Evolutionary conservation across 345 rosid genomes (phyloP), one percentile per base, ranked within the genome.

Genomic region (Carallia brachiata): DNA sequence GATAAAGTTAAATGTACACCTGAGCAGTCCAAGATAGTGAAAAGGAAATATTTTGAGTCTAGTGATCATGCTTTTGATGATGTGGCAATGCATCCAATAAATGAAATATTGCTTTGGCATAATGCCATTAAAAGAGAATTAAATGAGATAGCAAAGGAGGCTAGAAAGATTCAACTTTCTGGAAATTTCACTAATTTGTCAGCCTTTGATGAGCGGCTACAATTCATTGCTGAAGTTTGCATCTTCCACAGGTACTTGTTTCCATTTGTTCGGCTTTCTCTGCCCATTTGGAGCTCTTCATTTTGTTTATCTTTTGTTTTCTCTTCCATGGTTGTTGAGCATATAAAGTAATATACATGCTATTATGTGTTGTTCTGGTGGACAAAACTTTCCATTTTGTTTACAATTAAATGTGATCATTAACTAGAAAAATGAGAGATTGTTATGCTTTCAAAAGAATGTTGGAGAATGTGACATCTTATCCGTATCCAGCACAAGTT

Each of bases 171-270:
- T 69, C 92, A 85, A 79, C 80, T 78, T 71, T 87, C 86, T 73
- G 96, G 91, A 70, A 88, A 91, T 78, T 90, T 88, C 76, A 80
- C 82, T 16, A 81, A 90, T 83, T 69, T 91, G 55, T 82, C 94
- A 57, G 83, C 82, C 77, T 93, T 93, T 73, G 85, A 91, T 71
- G 92, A 89, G 76, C 87, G 92, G 61, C 78, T 91, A 73, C 94
- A 93, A 77, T 93, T 83, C 71, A 84, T 91, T 80, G 94, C 96
- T 36, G 97, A 93, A 83, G 88, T 93, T 67, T 89, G 93, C 86
- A 91, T 91, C 75, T 93, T 84, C 77, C 98, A 91, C 80, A 87
- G 97, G 98, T 89, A 88, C 30, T 73, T 17, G 34, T 74, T n/a
- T 68, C 32, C 37, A 58, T 18, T 65, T 13, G 17, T 44, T 54